phyloP scores from a whole-genome alignment of 169 alveolate species.

The Babesia bovis region DNA sequence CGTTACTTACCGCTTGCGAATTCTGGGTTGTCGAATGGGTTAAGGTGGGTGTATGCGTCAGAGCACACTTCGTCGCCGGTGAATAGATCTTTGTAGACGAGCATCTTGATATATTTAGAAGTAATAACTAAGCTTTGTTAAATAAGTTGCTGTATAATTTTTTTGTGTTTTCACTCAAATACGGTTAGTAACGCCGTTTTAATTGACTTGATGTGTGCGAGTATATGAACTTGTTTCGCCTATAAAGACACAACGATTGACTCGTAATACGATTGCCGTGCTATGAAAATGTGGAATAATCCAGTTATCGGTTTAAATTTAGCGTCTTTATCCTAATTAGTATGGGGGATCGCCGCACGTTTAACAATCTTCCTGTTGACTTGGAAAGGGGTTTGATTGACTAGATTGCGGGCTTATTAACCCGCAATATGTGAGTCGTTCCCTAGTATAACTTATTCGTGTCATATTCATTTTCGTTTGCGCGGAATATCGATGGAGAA shows the following conservation, averaged over 20 bases:
- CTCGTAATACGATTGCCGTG: not conserved
- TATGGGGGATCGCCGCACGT: conserved; percentile 3
- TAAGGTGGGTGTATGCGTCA: conserved; percentile 84
- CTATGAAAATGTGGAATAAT: not conserved
- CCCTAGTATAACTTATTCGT: too few relatives aligned
- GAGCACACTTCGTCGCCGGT: conserved; percentile 90
- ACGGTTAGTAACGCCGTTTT: too few relatives aligned
- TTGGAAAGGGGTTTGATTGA: too few relatives aligned
- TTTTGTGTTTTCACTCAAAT: too few relatives aligned
- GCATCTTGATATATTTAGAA: conserved; percentile 66
- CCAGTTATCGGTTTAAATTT: not conserved
- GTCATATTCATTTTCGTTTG: too few relatives aligned
- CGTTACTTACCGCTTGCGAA: conserved; percentile 72
- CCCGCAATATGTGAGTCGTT: too few relatives aligned
- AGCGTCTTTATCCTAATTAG: not conserved
- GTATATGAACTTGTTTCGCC: not conserved
- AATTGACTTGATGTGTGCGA: too few relatives aligned
- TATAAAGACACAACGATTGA: not conserved
- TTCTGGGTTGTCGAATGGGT: conserved; percentile 84
- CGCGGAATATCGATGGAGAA: not conserved
- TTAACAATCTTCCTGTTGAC: too few relatives aligned
- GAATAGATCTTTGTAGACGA: conserved; percentile 86
- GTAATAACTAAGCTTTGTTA: too few relatives aligned
- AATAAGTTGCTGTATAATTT: too few relatives aligned
- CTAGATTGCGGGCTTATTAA: too few relatives aligned